Percentiles rank a stretch among this genome's conserved stretches.
phyloP scores from a whole-genome alignment of 148 eudicot species.

The Amaranthus palmeri region DNA sequence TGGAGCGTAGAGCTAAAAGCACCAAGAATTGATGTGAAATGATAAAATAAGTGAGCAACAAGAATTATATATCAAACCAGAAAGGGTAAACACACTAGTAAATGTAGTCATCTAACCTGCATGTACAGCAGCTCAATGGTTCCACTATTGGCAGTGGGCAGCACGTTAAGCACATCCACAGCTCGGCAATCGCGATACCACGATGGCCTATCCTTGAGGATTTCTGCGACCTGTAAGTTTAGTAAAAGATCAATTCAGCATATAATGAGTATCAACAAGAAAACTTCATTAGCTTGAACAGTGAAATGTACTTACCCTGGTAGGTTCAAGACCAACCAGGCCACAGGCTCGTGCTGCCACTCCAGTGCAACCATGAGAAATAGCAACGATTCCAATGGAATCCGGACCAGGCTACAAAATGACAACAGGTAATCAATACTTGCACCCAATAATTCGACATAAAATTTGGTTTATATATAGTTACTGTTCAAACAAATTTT shows the following conservation, averaged over 20 bases:
- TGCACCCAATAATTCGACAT: background rate
- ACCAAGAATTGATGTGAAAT: slow-evolving; percentile 4
- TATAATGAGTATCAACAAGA: background rate
- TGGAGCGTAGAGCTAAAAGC: slow-evolving; percentile 80
- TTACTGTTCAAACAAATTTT: too few species aligned
- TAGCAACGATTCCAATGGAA: slow-evolving; percentile 99
- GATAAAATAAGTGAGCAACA: background rate
- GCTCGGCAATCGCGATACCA: slow-evolving; percentile 99
- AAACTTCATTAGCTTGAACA: background rate
- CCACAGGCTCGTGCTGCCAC: slow-evolving; percentile 99
- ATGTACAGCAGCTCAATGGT: slow-evolving; percentile 96
- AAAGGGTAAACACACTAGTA: background rate
- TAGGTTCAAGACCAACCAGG: slow-evolving; percentile 96
- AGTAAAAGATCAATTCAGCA: background rate
- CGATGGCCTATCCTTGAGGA: slow-evolving; percentile 97
- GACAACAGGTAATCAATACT: background rate
- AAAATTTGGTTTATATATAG: too few species aligned
- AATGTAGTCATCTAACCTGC: slow-evolving; percentile 52
- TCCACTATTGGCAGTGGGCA: slow-evolving; percentile 99
- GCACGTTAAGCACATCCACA: slow-evolving; percentile 91
- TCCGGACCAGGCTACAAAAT: slow-evolving; percentile 98
- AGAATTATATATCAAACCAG: background rate
- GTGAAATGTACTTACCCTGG: slow-evolving; percentile 55
- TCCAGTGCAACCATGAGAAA: slow-evolving; percentile 99
- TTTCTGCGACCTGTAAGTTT: slow-evolving; percentile 77